phyloP scores from a whole-genome alignment of 148 eudicot genomes.

The Silene latifolia region DNA sequence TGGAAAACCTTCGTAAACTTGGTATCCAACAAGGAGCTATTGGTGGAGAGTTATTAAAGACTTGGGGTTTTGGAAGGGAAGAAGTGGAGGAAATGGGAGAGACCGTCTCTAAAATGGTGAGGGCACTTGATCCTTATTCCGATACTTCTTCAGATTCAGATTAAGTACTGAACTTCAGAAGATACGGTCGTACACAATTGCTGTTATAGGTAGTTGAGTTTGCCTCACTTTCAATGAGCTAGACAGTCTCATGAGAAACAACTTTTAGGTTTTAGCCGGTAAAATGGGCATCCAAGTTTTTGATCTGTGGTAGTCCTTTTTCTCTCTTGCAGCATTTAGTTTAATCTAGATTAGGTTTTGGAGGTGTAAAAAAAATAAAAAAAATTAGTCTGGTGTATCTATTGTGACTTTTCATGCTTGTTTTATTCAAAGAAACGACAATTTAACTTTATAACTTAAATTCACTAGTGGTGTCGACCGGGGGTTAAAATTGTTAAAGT shows the following conservation, averaged over 20 bases:
- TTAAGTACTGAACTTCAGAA: constrained; percentile 14
- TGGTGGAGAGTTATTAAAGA: constrained; percentile 52
- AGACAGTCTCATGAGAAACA: not conserved
- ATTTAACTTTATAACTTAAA: too few species aligned
- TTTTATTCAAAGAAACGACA: not conserved
- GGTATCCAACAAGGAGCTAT: constrained; percentile 68
- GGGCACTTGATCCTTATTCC: constrained; percentile 43
- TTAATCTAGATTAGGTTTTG: not conserved
- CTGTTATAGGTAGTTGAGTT: not conserved
- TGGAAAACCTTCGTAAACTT: constrained; percentile 57
- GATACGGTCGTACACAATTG: not conserved
- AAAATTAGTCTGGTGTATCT: not conserved
- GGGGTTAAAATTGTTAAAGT: too few species aligned
- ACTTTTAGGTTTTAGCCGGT: not conserved
- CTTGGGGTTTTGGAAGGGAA: constrained; percentile 85
- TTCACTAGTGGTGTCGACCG: too few species aligned
- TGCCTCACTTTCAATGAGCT: not conserved
- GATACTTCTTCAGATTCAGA: constrained; percentile 79
- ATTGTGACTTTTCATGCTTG: not conserved
- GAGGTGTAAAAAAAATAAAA: not conserved
- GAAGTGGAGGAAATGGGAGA: constrained; percentile 85
- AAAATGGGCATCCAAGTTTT: not conserved
- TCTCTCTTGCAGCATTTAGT: not conserved
- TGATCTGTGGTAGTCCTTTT: not conserved
- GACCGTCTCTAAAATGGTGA: constrained; percentile 55